These are phyloP conservation scores for Cercophora scortea DNA, from an alignment of 495 filamentous ascomycete species.

Conservation along the genomic window DNA sequence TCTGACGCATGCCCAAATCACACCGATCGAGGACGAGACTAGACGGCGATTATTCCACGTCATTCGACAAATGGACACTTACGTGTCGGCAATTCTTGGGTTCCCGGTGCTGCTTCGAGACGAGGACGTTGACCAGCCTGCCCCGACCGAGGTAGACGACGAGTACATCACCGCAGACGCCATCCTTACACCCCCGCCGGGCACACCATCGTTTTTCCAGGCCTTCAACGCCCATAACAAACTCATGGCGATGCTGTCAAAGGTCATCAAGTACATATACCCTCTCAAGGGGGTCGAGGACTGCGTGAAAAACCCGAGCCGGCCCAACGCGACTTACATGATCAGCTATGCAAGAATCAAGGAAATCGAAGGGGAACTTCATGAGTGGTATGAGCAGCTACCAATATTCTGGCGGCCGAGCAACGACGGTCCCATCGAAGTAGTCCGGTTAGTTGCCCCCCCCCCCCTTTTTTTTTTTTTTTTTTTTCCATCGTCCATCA, in stretches of 20 bases:
- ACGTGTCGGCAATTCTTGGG: conserved; percentile 82
- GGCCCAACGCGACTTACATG: conserved; percentile 51
- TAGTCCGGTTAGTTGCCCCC: conserved; percentile 57
- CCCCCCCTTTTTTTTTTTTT: no score
- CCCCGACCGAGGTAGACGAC: conserved; percentile 80
- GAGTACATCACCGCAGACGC: conserved; percentile 76
- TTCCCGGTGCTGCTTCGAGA: conserved; percentile 77
- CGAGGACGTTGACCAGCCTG: conserved; percentile 88
- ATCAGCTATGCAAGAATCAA: conserved; percentile 84
- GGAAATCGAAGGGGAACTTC: conserved; percentile 83
- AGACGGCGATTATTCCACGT: conserved; percentile 86
- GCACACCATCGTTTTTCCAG: conserved; percentile 63
- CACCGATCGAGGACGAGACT: conserved; percentile 76
- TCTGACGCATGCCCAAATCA: conserved; percentile 60
- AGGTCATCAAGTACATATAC: conserved; percentile 85
- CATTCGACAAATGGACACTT: conserved; percentile 87
- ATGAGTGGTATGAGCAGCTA: conserved; percentile 74
- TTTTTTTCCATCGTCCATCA: no score
- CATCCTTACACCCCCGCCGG: conserved; percentile 68
- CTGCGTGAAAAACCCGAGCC: conserved; percentile 34
- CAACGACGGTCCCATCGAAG: conserved; percentile 60
- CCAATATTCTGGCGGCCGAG: conserved; percentile 68
- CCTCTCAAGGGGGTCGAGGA: conserved; percentile 70
- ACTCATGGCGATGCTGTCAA: conserved; percentile 69
- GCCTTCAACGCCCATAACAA: conserved; percentile 80